Base-by-base conservation (phyloP, 176 grass and related monocot species). In the Coix lacrymajobi region DNA sequence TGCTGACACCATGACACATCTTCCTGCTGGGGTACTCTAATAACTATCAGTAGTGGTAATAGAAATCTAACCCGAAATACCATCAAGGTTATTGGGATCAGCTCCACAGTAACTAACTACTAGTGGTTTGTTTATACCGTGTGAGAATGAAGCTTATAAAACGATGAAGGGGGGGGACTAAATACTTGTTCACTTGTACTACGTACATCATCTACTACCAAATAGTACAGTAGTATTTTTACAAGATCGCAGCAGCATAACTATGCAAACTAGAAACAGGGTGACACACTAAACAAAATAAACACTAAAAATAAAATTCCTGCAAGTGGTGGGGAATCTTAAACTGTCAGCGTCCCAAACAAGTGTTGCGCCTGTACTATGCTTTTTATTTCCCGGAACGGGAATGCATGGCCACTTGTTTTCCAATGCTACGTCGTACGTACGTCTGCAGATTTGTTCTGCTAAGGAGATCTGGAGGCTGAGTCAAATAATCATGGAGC, bases 401-500 rank as follows among this genome's bases (percentile, higher is more conserved):
- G 81, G 30, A 58, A 32, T 49, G 41, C 39, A 43, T 75, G 13
- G 46, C 14, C 52, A 24, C 31, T 56, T 74, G 10, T 74, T 80
- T 74, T 41, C 8, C 33, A 51, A n/a, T 57, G 48, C 41, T 12
- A 44, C 41, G 45, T 62, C n/a, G n/a, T n/a, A n/a, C n/a, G n/a
- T n/a, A 26, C 19, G 1, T 32, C 60, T 26, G 60, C 33, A 54
- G 78, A 81, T 87, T 76, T 87, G 85, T 37, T 68, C 39, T 8
- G 61, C 46, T 45, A 60, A 75, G 63, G 20, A 81, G 85, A 87
- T 81, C 78, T 58, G 48, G 32, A 9, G 54, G 19, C 69, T 36
- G 37, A 67, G 57, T 66, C 29, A 73, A 38, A 38, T 61, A 65
- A 40, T 41, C 33, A 12, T 44, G 34, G 26, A 6, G 58, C 80